These are phyloP conservation scores for Penicillium arizonense DNA, from an alignment of 495 filamentous ascomycete species.

Conservation along the genomic window DNA sequence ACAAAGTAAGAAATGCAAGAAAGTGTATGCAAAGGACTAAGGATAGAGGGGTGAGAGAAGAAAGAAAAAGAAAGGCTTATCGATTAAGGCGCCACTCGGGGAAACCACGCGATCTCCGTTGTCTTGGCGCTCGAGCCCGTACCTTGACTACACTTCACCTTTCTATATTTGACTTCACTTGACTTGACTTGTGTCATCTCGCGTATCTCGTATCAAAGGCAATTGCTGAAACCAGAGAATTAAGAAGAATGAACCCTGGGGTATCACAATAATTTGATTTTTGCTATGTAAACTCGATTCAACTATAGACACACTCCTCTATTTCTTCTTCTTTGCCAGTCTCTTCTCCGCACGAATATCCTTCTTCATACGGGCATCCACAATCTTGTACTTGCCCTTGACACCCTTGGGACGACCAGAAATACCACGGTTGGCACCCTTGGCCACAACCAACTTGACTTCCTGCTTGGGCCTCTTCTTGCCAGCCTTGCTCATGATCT, in stretches of 20 bases:
- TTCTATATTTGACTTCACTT: too few species aligned
- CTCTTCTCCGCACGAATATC: conserved; percentile 91
- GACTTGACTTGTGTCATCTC: too few species aligned
- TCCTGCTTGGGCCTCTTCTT: conserved; percentile 84
- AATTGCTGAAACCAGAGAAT: neutral
- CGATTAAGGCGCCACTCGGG: conserved; percentile 32
- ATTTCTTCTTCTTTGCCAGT: conserved; percentile 60
- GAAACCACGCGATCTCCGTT: conserved; percentile 13
- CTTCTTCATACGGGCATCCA: conserved; percentile 97
- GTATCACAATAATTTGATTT: conserved; percentile 18
- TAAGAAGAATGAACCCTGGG: conserved; percentile 6
- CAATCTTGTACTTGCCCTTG: conserved; percentile 98
- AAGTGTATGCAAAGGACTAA: conserved; percentile 9
- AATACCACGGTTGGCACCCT: conserved; percentile 80
- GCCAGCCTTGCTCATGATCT: conserved; percentile 74
- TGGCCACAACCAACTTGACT: conserved; percentile 87
- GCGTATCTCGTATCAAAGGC: too few species aligned
- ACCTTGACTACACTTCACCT: neutral
- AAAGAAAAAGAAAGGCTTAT: conserved; percentile 19
- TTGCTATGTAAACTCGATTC: conserved; percentile 11
- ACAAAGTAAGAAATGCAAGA: conserved; percentile 20
- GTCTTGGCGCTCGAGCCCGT: neutral
- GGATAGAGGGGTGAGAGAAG: conserved; percentile 9
- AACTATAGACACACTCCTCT: conserved; percentile 17
- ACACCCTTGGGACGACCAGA: conserved; percentile 77